These are phyloP conservation scores for Pyrenophora graminea DNA, from an alignment of 2,329 filamentous ascomycete species.

Conservation along the genomic window DNA sequence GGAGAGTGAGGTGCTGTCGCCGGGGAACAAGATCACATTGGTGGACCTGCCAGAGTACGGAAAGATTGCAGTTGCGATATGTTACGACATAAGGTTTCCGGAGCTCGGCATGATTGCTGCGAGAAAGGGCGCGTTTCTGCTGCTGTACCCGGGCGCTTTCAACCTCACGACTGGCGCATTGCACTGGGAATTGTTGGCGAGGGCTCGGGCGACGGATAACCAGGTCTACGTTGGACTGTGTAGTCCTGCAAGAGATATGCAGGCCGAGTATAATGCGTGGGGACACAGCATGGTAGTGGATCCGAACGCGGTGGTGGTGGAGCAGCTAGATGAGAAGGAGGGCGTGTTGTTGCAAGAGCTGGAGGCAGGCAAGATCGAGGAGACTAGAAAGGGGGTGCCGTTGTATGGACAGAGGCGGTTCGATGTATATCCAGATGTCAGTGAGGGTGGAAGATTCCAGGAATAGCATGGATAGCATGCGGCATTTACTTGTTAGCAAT, in stretches of 20 bases:
- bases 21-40: constrained; percentile 83
- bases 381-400: constrained; percentile 71
- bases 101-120: constrained; percentile 90
- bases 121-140: constrained; percentile 79
- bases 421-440: constrained; percentile 94
- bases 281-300: constrained; percentile 89
- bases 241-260: constrained; percentile 81
- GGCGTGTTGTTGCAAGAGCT: constrained; percentile 69
- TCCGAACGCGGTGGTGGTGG: constrained; percentile 81
- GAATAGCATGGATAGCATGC: constrained; percentile 27
- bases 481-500: neutral
- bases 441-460: constrained; percentile 58
- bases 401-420: constrained; percentile 84
- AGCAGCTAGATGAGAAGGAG: constrained; percentile 78
- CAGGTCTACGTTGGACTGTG: constrained; percentile 93
- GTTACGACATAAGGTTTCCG: constrained; percentile 97
- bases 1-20: constrained; percentile 85
- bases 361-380: constrained; percentile 48
- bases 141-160: constrained; percentile 96
- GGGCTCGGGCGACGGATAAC: constrained; percentile 87
- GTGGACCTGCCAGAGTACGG: constrained; percentile 89
- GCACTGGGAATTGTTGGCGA: constrained; percentile 85
- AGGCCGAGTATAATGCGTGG: constrained; percentile 82
- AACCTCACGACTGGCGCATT: constrained; percentile 90
- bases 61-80: constrained; percentile 85